Base-by-base conservation (phyloP, 73 alveolate genomes). In the Paramecium octaurelia region DNA sequence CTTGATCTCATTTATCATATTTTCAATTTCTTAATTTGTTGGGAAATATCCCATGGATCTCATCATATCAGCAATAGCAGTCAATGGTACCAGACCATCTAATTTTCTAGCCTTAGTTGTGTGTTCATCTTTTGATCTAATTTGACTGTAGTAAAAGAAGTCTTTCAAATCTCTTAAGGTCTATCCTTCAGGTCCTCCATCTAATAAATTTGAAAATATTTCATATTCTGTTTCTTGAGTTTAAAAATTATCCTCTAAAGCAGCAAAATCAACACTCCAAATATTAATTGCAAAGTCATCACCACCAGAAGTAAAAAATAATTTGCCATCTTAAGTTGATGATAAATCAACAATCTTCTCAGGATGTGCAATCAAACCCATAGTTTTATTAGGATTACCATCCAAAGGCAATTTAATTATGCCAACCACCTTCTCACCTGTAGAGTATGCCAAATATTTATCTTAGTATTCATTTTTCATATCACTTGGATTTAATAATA, bases 281-380 rank as follows among this genome's bases (percentile, higher is more conserved):
- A 97, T 97, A 95, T 98, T 98, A 18, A 97, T 96, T 48, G 99
- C 95, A 76, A 93, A 95, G 83, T 98, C 99, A 77, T 93, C 97
- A 1, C 99, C 99, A 5, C 99, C 99, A 8, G 99, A 96, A 27
- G 99, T 97, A 93, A 98, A 98, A 24, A 98, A 92, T 94, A 93
- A 94, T 83, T 97, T 97, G 6, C 98, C 97, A 95, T 97, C 99
- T 64, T 96, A 92, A 46, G 99, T 95, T 1, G 97, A 97, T 46
- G 98, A 95, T 40, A 98, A 93, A 88, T 97, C 99, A 75, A 95
- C 97, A 20, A 98, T 96, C 68, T 96, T 94, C 18, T 97, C 99
- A 46, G 99, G 99, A 93, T 98, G 99, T 35, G 99, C 99, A 58
- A 98, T 97, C 4, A 98, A 96, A 40, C 99, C 99, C 99, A 98